A percentile compares a stretch with the other conserved stretches of the same genome.
phyloP scores from a whole-genome alignment of 106 monocot species.

The Posidonia australis region DNA sequence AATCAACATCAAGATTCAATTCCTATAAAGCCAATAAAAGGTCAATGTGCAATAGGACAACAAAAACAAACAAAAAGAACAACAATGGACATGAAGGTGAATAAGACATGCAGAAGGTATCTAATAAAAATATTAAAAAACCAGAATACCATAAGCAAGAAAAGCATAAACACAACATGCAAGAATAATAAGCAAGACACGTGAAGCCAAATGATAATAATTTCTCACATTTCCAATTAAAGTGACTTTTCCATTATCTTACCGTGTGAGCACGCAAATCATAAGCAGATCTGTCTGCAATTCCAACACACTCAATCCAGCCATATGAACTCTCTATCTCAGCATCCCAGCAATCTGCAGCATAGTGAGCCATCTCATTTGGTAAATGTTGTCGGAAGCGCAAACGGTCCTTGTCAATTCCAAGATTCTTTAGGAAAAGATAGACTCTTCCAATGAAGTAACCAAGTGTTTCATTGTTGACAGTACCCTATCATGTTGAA shows the following conservation, averaged over 20 bases:
- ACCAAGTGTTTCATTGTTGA: slow-evolving; percentile 93
- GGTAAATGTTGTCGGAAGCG: slow-evolving; percentile 88
- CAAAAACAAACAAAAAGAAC: too few species aligned
- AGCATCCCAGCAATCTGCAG: slow-evolving; percentile 98
- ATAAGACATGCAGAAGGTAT: too few species aligned
- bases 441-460: slow-evolving; percentile 93
- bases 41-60: too few species aligned
- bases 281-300: slow-evolving; percentile 96
- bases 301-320: slow-evolving; percentile 99
- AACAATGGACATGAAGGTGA: too few species aligned
- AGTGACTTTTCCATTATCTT: slow-evolving; percentile 1
- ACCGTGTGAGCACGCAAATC: slow-evolving; percentile 85
- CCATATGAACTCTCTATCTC: slow-evolving; percentile 94
- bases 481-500: slow-evolving; percentile 38
- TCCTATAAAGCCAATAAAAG: too few species aligned
- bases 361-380: slow-evolving; percentile 99
- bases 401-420: slow-evolving; percentile 75
- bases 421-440: slow-evolving; percentile 69
- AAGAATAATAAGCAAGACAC: too few species aligned
- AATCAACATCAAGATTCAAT: too few species aligned
- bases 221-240: too few species aligned
- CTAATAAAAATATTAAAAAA: too few species aligned
- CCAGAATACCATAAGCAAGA: too few species aligned
- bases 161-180: too few species aligned
- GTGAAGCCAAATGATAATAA: too few species aligned